Percentiles rank a stretch among this genome's conserved stretches.
These are phyloP conservation scores for Pontederia paniculata DNA, from an alignment of 176 grass and related monocot genomes.

Conservation along the genomic window DNA sequence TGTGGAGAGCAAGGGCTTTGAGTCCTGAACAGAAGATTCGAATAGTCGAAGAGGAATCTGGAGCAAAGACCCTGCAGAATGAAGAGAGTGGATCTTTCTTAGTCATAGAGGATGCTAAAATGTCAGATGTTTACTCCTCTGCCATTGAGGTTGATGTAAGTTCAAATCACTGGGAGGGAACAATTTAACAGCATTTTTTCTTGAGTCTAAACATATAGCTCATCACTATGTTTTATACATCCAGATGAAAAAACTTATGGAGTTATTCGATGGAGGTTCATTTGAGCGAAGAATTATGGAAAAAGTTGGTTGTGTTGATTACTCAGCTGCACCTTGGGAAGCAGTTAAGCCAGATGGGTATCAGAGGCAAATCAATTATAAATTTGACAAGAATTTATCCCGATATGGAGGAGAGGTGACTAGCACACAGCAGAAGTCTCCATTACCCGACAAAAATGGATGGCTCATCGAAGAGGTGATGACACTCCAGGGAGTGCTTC, in stretches of 20 bases:
- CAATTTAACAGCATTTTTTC: background rate
- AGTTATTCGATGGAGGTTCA: slow-evolving; percentile 62
- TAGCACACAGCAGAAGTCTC: slow-evolving; percentile 77
- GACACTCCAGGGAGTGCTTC: slow-evolving; percentile 46
- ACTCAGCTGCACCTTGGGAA: slow-evolving; percentile 73
- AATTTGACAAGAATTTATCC: slow-evolving; percentile 49
- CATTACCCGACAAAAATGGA: slow-evolving; percentile 55
- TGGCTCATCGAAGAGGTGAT: slow-evolving; percentile 85
- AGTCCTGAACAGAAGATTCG: slow-evolving; percentile 83
- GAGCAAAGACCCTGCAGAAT: slow-evolving; percentile 29
- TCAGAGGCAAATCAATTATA: slow-evolving; percentile 76
- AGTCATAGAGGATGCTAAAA: slow-evolving; percentile 66
- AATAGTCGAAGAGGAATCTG: slow-evolving; percentile 86
- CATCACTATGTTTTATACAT: slow-evolving; percentile 18
- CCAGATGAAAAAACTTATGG: slow-evolving; percentile 57
- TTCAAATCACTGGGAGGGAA: slow-evolving; percentile 9
- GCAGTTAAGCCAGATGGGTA: slow-evolving; percentile 45
- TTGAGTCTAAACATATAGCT: slow-evolving; percentile 1
- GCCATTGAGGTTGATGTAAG: slow-evolving; percentile 65
- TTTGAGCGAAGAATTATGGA: slow-evolving; percentile 70
- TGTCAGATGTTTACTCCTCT: slow-evolving; percentile 56
- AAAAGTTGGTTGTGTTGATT: slow-evolving; percentile 65
- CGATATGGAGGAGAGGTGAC: slow-evolving; percentile 46
- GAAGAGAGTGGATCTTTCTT: slow-evolving; percentile 72
- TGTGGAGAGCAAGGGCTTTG: slow-evolving; percentile 77